phyloP scores from a whole-genome alignment of 2,329 filamentous ascomycete species.

The Colletotrichum horii region DNA sequence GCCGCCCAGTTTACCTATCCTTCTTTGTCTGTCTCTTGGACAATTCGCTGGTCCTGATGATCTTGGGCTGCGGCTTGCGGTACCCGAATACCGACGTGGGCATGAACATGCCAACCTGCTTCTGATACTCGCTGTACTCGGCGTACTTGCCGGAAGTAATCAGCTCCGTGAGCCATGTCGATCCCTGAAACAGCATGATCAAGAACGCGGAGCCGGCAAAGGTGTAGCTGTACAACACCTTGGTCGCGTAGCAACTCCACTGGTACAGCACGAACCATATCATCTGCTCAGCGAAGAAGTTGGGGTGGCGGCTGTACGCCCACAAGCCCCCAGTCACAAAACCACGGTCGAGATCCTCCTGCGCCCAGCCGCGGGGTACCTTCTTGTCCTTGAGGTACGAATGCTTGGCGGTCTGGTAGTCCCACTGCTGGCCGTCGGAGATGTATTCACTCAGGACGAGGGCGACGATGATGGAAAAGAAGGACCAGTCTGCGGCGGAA shows the following conservation, averaged over 20 bases:
- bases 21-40: conserved; percentile 49
- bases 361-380: conserved; percentile 67
- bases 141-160: conserved; percentile 85
- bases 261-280: conserved; percentile 90
- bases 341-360: conserved; percentile 84
- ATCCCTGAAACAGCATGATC: conserved; percentile 84
- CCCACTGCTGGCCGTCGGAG: conserved; percentile 93
- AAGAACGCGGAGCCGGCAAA: conserved; percentile 72
- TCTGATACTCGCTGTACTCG: conserved; percentile 86
- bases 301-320: conserved; percentile 89
- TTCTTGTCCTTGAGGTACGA: conserved; percentile 76
- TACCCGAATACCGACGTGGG: conserved; percentile 61
- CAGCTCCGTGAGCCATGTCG: conserved; percentile 84
- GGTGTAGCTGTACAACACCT: conserved; percentile 79
- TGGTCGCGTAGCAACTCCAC: conserved; percentile 81
- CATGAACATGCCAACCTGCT: conserved; percentile 81
- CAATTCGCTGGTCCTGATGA: conserved; percentile 57
- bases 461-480: conserved; percentile 49
- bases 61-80: conserved; percentile 45
- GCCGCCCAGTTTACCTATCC: conserved; percentile 27
- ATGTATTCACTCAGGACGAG: conserved; percentile 74
- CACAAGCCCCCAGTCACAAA: conserved; percentile 87
- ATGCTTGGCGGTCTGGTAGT: conserved; percentile 82
- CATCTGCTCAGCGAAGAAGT: conserved; percentile 90
- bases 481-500: conserved; percentile 51